Conservation (phyloP, 192 early-diverging fungal species). For the Coemansia aciculifera region DNA sequence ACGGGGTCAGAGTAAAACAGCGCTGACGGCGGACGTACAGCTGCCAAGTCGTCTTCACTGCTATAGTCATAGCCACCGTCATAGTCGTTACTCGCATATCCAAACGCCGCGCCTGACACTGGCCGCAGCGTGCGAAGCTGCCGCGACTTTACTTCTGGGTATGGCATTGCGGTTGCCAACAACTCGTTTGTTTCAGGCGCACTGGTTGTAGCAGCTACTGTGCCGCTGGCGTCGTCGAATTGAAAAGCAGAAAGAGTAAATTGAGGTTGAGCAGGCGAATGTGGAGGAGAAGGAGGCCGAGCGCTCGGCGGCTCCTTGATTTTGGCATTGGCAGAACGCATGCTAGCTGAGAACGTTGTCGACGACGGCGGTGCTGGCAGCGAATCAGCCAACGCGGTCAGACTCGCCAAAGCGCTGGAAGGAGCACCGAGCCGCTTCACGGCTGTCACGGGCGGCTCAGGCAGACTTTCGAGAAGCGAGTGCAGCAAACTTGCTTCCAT, state of each 20-base stretch:
- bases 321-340: background rate
- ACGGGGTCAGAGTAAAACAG: conserved; percentile 15
- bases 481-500: conserved; percentile 28
- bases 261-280: background rate
- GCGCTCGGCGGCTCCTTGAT: background rate
- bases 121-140: background rate
- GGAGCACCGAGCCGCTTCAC: background rate
- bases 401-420: conserved; percentile 9
- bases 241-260: background rate
- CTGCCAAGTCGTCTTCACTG: conserved; percentile 18
- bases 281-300: background rate
- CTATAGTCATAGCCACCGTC: background rate
- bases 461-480: conserved; percentile 42
- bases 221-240: background rate
- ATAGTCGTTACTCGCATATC: background rate
- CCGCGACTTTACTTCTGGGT: background rate
- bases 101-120: conserved; percentile 3
- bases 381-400: conserved; percentile 39
- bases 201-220: conserved; percentile 1
- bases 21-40: conserved; percentile 33
- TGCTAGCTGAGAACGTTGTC: background rate
- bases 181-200: background rate
- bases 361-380: conserved; percentile 22
- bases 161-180: background rate
- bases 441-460: conserved; percentile 29